These are phyloP conservation scores for Sistotremastrum suecicum DNA, from an alignment of 768 basidiomycete species.

Conservation along the genomic window DNA sequence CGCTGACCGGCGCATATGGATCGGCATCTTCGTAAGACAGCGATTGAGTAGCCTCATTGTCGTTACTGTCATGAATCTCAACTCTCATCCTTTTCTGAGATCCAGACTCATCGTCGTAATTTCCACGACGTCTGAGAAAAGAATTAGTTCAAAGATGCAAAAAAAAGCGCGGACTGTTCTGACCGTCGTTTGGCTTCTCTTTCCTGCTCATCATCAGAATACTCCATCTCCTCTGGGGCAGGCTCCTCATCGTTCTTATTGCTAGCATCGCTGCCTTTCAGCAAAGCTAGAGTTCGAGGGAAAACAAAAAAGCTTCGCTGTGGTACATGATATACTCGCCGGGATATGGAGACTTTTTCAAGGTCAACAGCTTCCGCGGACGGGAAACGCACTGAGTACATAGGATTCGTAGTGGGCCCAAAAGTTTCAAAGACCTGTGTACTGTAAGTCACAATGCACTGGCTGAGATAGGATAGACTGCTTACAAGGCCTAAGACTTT, in stretches of 20 bases:
- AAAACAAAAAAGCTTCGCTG: slow-evolving; percentile 75
- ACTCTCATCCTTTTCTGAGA: slow-evolving; percentile 40
- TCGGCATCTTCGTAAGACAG: not conserved
- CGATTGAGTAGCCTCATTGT: slow-evolving; percentile 1
- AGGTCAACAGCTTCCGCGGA: slow-evolving; percentile 46
- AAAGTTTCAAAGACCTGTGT: slow-evolving; percentile 85
- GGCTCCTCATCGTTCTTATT: slow-evolving; percentile 94
- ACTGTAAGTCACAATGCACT: not conserved
- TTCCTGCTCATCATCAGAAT: slow-evolving; percentile 91
- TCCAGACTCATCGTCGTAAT: slow-evolving; percentile 39
- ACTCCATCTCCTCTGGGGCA: slow-evolving; percentile 80
- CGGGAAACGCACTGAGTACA: slow-evolving; percentile 81
- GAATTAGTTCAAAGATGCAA: not conserved
- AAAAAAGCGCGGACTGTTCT: slow-evolving; percentile 35
- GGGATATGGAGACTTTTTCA: slow-evolving; percentile 36
- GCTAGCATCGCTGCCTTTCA: slow-evolving; percentile 87
- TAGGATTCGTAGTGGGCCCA: slow-evolving; percentile 79
- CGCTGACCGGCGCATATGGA: not conserved
- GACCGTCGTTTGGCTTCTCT: slow-evolving; percentile 52
- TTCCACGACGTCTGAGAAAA: slow-evolving; percentile 20
- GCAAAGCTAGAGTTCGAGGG: slow-evolving; percentile 47
- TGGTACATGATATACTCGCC: slow-evolving; percentile 73
- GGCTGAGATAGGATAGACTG: slow-evolving; percentile 11
- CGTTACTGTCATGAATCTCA: slow-evolving; percentile 39
- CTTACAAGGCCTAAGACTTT: slow-evolving; percentile 84